Base-by-base conservation (phyloP, 352 stramenopile genomes). In the Globisporangium megalacanthum region DNA sequence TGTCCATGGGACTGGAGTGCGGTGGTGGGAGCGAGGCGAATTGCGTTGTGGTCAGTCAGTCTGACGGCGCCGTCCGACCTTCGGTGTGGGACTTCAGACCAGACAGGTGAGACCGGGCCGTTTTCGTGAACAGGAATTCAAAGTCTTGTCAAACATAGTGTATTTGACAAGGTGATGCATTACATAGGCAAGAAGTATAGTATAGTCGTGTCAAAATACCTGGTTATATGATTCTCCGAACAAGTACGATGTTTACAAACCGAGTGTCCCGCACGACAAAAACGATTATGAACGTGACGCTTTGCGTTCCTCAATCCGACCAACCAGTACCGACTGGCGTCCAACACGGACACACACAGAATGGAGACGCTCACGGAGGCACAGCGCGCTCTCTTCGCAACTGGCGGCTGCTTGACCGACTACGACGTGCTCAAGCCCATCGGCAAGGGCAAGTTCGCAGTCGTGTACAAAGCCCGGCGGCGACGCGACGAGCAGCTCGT, bases 381-480 rank as follows among this genome's bases (percentile, higher is more conserved):
- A 57, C 81, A 93, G 66, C 76, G 77, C 42, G 74, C 72, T 42
- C 65, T 94, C 36, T 92, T 94, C 64, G 67, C 49, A 3, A 31
- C 60, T 6, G 77, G 81, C 13, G 79, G 79, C 33, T 68, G 72
- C 31, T 63, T 93, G 37, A 59, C 70, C 37, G 83, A 94, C 67
- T 93, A 92, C 39, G 79, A 91, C 8, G 83, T 92, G 70, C 64
- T 90, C n/a, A 87, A 89, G 58, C 87, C 83, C 22, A 95, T 97
- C 41, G 91, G 88, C 35, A 97, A 96, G 59, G 91, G 90, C 49
- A 97, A 98, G 67, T 97, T 98, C 67, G 95, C 89, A 6, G 74
- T 97, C 42, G 92, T 98, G 22, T 96, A 88, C 68, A 92, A 92
- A 54, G 89, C 92, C 25, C 85, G 70, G 52, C 75, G 80, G n/a